Evolutionary conservation across 345 rosid species (phyloP), one percentile per base, ranked within the genome.

Genomic region (Litchi chinensis): DNA sequence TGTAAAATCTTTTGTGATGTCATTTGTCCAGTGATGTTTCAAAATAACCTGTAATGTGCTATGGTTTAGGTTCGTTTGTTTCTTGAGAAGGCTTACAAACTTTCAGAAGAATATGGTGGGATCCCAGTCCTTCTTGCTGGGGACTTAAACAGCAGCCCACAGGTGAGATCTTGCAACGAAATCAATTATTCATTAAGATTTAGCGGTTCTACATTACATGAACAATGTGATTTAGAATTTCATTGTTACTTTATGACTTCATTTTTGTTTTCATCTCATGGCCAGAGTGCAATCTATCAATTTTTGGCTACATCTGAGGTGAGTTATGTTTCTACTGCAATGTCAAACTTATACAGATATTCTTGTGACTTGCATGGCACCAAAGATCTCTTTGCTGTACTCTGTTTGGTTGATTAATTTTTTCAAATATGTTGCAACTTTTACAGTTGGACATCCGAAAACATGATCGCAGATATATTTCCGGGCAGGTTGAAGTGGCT

Each of bases 221-320:
- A 59, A 40, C 32, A 9, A 5, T 26, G n/a, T 68, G 26, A 48
- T 71, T 62, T 68, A 40, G 39, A 52, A 65, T 65, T 68, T 68
- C 39, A 71, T 15, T 6, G 37, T 41, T 19, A 37, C 59, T 78
- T 82, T 65, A n/a, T 76, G 39, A 74, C 66, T 70, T 81, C 67
- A 63, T 40, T 63, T 77, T 77, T 76, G 22, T 86, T 81, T 79
- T 12, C 65, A 71, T 78, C 40, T 79, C 64, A 70, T 87, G 66
- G 64, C 57, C 91, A 95, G 98, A 95, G 98, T 87, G 97, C 97
- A 32, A 76, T 92, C 24, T 92, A 95, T 85, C 93, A 90, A 67
- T 95, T 92, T 87, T 79, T 93, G 70, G 88, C 91, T 70, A 88
- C 95, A 70, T 92, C 97, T 60, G 85, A 91, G 93, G 99, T 92